Evolutionary conservation across 768 basidiomycete species (phyloP).

Genomic region (Cubamyces lactineus): DNA sequence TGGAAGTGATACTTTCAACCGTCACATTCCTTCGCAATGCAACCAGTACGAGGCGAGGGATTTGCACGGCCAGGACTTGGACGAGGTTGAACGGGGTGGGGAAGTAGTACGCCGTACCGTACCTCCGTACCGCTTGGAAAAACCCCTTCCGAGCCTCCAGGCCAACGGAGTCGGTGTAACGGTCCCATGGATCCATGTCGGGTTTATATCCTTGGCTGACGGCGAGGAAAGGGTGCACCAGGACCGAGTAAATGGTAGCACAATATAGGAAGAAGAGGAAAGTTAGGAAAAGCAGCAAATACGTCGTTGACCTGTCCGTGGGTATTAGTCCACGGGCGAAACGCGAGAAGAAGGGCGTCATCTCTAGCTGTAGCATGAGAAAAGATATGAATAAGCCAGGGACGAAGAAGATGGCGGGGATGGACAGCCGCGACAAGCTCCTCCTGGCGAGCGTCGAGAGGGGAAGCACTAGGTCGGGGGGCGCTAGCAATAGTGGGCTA

Average conservation of each 20-base stretch:
- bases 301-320: constrained; percentile 49
- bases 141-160: constrained; percentile 47
- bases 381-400: constrained; percentile 49
- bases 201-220: constrained; percentile 1
- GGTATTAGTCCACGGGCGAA: constrained; percentile 36
- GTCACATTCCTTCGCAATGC: constrained; percentile 26
- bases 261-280: constrained; percentile 40
- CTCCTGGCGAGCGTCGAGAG: constrained; percentile 46
- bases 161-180: constrained; percentile 49
- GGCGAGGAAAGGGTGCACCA: constrained; percentile 32
- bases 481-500: constrained; percentile 48
- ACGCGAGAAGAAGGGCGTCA: constrained; percentile 19
- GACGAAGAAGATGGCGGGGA: constrained; percentile 51
- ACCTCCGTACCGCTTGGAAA: constrained; percentile 40
- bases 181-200: constrained; percentile 45
- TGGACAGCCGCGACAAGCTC: constrained; percentile 41
- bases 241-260: constrained; percentile 40
- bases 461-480: constrained; percentile 45
- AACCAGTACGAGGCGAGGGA: constrained; percentile 18
- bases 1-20: constrained; percentile 6
- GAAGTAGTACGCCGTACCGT: constrained; percentile 43
- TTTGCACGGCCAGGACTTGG: constrained; percentile 26
- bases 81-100: constrained; percentile 58
- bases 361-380: constrained; percentile 40
- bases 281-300: constrained; percentile 43